Evolutionary conservation across 176 grass and related monocot genomes (phyloP).

Genomic region (Carex scoparia): DNA sequence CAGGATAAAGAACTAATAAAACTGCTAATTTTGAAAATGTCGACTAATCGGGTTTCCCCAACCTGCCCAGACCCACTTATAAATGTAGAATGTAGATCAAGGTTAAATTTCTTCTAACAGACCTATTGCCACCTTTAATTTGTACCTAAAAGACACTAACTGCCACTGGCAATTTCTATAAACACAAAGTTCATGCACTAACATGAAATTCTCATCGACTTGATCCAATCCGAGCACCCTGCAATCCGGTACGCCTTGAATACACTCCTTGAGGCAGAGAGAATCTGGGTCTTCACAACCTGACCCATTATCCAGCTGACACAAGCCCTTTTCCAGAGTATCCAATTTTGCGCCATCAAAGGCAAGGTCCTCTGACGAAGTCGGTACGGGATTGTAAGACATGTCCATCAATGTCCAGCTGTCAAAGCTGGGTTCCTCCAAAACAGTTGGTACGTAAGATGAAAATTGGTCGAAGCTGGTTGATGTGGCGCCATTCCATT

Average conservation of each 20-base stretch:
- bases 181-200: neutral
- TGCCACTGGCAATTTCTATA: neutral
- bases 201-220: conserved; percentile 26
- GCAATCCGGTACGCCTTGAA: neutral
- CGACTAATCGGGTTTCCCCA: neutral
- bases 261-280: neutral
- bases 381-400: neutral
- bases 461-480: conserved; percentile 4
- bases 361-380: neutral
- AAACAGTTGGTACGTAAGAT: neutral
- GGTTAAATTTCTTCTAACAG: neutral
- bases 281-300: neutral
- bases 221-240: conserved; percentile 8
- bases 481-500: neutral
- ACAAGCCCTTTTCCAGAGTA: neutral
- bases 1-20: neutral
- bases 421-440: neutral
- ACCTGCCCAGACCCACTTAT: neutral
- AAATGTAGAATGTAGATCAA: neutral
- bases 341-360: neutral
- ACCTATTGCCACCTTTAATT: neutral
- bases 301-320: neutral
- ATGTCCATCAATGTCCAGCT: neutral
- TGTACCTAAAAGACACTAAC: neutral
- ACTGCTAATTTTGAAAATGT: neutral